Evolutionary conservation across 495 filamentous ascomycete species (phyloP).

Genomic region (Aspergillus carlsbadensis): DNA sequence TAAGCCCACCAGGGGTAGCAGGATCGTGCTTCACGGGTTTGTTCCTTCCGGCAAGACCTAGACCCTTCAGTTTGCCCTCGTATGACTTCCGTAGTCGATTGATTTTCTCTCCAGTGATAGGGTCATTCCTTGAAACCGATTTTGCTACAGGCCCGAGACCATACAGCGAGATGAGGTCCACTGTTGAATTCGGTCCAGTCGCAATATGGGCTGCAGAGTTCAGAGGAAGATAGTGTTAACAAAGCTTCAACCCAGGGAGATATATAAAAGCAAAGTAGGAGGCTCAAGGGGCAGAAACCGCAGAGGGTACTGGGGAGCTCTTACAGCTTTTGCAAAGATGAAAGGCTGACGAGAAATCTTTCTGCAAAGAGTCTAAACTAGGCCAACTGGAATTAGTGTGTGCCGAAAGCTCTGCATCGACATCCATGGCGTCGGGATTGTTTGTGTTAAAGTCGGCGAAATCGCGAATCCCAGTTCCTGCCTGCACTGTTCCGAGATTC

Average conservation of each 20-base stretch:
- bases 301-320: conserved; percentile 38
- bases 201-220: conserved; percentile 41
- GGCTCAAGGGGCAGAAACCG: conserved; percentile 26
- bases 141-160: conserved; percentile 58
- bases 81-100: conserved; percentile 75
- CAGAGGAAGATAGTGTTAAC: conserved; percentile 42
- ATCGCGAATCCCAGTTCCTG: conserved; percentile 27
- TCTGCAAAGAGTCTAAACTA: conserved; percentile 45
- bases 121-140: conserved; percentile 64
- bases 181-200: conserved; percentile 56
- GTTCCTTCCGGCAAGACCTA: conserved; percentile 63
- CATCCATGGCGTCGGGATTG: conserved; percentile 36
- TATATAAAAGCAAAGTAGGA: conserved; percentile 26
- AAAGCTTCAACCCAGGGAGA: conserved; percentile 30
- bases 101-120: conserved; percentile 66
- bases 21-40: conserved; percentile 54
- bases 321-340: conserved; percentile 54
- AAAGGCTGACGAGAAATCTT: conserved; percentile 46
- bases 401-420: conserved; percentile 29
- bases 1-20: conserved; percentile 38
- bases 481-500: conserved; percentile 16
- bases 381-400: conserved; percentile 23
- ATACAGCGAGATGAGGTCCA: conserved; percentile 66
- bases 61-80: conserved; percentile 63
- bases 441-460: conserved; percentile 21